phyloP scores from a whole-genome alignment of 768 basidiomycete genomes.

The Mycena haematopus region DNA sequence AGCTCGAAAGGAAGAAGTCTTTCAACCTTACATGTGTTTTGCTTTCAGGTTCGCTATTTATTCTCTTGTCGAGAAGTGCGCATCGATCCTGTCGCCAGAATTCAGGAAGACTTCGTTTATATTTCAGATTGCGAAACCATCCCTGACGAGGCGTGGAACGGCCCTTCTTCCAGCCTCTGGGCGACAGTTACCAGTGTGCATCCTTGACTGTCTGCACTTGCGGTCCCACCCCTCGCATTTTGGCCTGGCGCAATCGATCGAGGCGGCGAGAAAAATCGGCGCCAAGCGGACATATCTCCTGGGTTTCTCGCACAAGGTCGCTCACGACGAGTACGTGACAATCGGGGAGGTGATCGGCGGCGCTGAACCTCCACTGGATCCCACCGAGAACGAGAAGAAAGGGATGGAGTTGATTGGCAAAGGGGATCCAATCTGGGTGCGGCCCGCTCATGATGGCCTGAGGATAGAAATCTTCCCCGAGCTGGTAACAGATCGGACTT shows the following conservation, averaged over 20 bases:
- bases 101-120: slow-evolving; percentile 73
- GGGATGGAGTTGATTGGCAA: slow-evolving; percentile 56
- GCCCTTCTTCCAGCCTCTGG: slow-evolving; percentile 43
- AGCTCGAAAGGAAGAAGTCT: slow-evolving; percentile 33
- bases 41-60: slow-evolving; percentile 52
- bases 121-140: slow-evolving; percentile 85
- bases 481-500: slow-evolving; percentile 59
- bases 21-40: slow-evolving; percentile 68
- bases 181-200: slow-evolving; percentile 57
- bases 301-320: slow-evolving; percentile 77
- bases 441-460: slow-evolving; percentile 81
- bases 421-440: slow-evolving; percentile 60
- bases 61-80: slow-evolving; percentile 37
- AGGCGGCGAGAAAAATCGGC: slow-evolving; percentile 58
- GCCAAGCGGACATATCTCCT: slow-evolving; percentile 72
- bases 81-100: slow-evolving; percentile 68
- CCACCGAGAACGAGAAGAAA: slow-evolving; percentile 43
- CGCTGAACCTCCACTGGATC: slow-evolving; percentile 27
- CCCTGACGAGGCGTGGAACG: slow-evolving; percentile 72
- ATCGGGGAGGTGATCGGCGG: slow-evolving; percentile 61
- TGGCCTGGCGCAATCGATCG: slow-evolving; percentile 68
- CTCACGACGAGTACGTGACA: slow-evolving; percentile 79
- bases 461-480: slow-evolving; percentile 54
- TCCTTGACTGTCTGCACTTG: slow-evolving; percentile 80
- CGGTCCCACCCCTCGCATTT: slow-evolving; percentile 78